A percentile compares a stretch with the other conserved stretches of the same genome.
Conservation (phyloP, 177 flowering plant genomes). For the Vitis hybrid region DNA sequence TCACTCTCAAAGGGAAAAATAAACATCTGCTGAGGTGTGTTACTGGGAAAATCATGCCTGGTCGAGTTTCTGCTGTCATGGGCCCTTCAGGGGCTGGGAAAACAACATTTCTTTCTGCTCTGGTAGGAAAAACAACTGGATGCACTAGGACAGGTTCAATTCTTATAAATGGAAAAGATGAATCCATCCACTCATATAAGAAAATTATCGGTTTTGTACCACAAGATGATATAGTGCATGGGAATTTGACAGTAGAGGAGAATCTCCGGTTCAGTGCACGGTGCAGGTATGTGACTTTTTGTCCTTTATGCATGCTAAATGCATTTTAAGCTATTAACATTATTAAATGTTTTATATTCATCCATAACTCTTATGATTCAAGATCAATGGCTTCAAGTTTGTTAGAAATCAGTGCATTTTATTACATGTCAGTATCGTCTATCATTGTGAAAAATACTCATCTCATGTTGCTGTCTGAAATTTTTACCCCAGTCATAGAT, state of each 20-base stretch:
- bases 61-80: constrained; percentile 87
- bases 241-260: constrained; percentile 91
- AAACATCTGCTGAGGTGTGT: constrained; percentile 67
- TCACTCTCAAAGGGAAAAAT: constrained; percentile 70
- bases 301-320: not conserved
- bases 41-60: constrained; percentile 78
- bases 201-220: constrained; percentile 90
- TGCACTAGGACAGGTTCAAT: constrained; percentile 63
- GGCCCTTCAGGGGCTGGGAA: constrained; percentile 98
- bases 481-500: no score
- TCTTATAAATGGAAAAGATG: constrained; percentile 64
- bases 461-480: no score
- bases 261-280: constrained; percentile 89
- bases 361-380: no score
- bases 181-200: constrained; percentile 69
- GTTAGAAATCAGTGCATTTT: no score
- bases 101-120: constrained; percentile 84
- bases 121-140: constrained; percentile 81
- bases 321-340: not conserved
- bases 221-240: constrained; percentile 95
- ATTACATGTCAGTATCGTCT: no score
- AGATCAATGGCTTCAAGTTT: not conserved
- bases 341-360: no score
- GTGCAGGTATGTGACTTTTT: constrained; percentile 58
- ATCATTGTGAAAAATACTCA: no score